phyloP scores from a whole-genome alignment of 768 basidiomycete species.

The Tricholomella constricta region DNA sequence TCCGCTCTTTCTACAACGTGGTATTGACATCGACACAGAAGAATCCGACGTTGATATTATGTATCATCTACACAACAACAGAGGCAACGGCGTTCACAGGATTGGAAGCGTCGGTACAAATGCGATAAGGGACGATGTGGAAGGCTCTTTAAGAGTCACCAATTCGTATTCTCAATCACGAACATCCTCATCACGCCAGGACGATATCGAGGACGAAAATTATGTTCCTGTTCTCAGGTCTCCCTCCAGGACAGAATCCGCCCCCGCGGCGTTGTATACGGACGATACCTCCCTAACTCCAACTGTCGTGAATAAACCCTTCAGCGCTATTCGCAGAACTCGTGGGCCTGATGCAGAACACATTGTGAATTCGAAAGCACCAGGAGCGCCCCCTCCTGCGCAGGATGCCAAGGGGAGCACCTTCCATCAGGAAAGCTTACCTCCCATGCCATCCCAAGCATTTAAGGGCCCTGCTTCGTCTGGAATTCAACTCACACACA shows the following conservation, averaged over 20 bases:
- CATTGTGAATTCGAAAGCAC: too few species aligned
- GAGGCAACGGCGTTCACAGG: neutral
- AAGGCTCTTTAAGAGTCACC: neutral
- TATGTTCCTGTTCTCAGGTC: constrained; percentile 3
- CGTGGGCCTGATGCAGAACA: neutral
- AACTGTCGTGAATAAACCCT: constrained; percentile 2
- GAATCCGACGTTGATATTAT: constrained; percentile 18
- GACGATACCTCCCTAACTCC: constrained; percentile 7
- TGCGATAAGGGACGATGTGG: neutral
- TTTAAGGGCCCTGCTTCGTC: neutral
- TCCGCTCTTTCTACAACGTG: neutral
- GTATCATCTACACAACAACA: constrained; percentile 11
- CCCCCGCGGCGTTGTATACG: constrained; percentile 4
- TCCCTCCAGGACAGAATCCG: constrained; percentile 14
- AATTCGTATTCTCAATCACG: neutral
- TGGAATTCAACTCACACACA: neutral
- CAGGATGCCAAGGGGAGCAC: too few species aligned
- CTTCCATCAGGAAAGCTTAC: neutral
- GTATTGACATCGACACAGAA: neutral
- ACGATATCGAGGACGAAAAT: neutral
- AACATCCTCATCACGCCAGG: neutral
- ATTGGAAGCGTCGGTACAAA: neutral
- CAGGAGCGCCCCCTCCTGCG: too few species aligned
- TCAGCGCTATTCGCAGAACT: neutral
- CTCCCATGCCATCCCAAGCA: neutral